Evolutionary conservation across 352 stramenopile genomes (phyloP).

Genomic region (Phytophthora syringae): DNA sequence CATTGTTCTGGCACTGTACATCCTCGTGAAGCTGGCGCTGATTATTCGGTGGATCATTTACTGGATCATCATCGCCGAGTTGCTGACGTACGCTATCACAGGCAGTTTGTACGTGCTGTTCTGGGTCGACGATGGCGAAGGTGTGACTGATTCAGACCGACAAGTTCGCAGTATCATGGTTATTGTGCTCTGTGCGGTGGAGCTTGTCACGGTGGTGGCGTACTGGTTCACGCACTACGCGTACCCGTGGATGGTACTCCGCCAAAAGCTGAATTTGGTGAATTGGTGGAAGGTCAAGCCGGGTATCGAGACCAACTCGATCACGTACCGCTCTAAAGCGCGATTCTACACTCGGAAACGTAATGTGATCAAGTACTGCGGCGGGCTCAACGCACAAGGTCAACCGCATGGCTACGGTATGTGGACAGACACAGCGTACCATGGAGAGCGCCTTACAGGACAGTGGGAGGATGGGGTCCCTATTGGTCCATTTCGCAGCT

Average conservation of each 20-base stretch:
- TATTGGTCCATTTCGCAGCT: slow-evolving; percentile 76
- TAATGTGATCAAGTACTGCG: slow-evolving; percentile 68
- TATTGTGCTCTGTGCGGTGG: slow-evolving; percentile 42
- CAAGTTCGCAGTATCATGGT: slow-evolving; percentile 42
- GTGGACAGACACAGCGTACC: slow-evolving; percentile 75
- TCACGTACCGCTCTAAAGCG: slow-evolving; percentile 55
- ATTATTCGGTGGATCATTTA: slow-evolving; percentile 89
- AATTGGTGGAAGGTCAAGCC: slow-evolving; percentile 60
- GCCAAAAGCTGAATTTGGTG: slow-evolving; percentile 47
- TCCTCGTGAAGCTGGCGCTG: slow-evolving; percentile 74
- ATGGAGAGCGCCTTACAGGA: slow-evolving; percentile 76
- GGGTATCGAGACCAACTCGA: slow-evolving; percentile 50
- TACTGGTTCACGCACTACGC: slow-evolving; percentile 73
- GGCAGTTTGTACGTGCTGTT: slow-evolving; percentile 57
- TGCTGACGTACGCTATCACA: slow-evolving; percentile 62
- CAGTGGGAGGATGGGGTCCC: slow-evolving; percentile 78
- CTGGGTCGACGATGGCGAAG: slow-evolving; percentile 42
- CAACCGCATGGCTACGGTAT: slow-evolving; percentile 72
- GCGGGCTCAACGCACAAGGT: slow-evolving; percentile 58
- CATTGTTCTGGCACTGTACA: slow-evolving; percentile 57
- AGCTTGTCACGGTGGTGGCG: slow-evolving; percentile 51
- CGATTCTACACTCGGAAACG: slow-evolving; percentile 54
- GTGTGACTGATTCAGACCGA: slow-evolving; percentile 32
- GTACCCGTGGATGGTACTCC: slow-evolving; percentile 66
- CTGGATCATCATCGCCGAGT: slow-evolving; percentile 73